Percentiles rank a stretch among this genome's conserved stretches.
These are phyloP conservation scores for Vachellia pachyceras DNA, from an alignment of 306 rosid genomes.

Conservation along the genomic window DNA sequence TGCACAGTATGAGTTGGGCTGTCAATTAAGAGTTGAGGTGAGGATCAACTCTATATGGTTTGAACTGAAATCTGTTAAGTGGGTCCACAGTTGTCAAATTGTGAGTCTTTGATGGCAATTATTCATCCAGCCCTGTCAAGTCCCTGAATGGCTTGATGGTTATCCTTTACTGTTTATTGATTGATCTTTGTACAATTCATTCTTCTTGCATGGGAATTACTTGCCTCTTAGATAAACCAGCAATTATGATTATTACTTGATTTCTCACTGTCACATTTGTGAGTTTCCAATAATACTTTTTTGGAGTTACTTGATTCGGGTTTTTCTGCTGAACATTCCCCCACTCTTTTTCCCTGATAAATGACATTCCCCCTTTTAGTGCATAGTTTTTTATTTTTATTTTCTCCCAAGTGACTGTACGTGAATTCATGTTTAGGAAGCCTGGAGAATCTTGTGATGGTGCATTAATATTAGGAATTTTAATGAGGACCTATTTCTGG, in stretches of 20 bases:
- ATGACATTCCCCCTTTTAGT: background rate
- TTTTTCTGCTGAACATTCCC: conserved; percentile 13
- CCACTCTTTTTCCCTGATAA: background rate
- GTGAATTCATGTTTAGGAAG: conserved; percentile 9
- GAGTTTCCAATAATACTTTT: conserved; percentile 9
- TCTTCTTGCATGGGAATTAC: conserved; percentile 11
- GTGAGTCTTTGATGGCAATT: background rate
- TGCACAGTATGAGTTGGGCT: conserved; percentile 88
- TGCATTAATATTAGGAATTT: background rate
- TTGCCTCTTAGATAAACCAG: background rate
- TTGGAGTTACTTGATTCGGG: conserved; percentile 15
- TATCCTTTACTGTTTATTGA: conserved; percentile 1
- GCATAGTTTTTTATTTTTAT: background rate
- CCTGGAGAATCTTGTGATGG: background rate
- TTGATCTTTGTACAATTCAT: conserved; percentile 12
- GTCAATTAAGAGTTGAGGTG: conserved; percentile 86
- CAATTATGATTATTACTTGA: conserved; percentile 1
- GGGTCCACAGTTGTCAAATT: conserved; percentile 2
- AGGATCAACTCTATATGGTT: conserved; percentile 31
- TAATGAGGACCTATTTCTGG: background rate
- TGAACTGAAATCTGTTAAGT: conserved; percentile 19
- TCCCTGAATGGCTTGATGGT: conserved; percentile 12
- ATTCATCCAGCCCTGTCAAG: background rate
- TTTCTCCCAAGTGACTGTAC: conserved; percentile 13
- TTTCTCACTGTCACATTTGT: conserved; percentile 13